These are phyloP conservation scores for Tolypocladium sp. DNA, from an alignment of 2,329 filamentous ascomycete genomes.

Conservation along the genomic window DNA sequence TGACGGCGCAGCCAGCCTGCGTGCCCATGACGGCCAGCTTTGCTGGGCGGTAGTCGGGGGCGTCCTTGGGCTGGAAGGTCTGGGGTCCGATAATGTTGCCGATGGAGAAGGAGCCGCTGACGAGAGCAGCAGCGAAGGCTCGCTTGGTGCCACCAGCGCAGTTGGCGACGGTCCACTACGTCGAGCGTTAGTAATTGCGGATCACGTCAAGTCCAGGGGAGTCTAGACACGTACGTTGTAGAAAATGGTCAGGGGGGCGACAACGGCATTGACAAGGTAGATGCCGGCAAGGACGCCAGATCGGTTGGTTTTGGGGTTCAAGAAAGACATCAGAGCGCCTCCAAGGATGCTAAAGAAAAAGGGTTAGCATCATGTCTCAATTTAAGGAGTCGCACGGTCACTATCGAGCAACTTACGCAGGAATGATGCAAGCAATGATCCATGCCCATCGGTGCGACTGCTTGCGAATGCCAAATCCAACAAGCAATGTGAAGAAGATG, in stretches of 20 bases:
- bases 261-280: slow-evolving; percentile 41
- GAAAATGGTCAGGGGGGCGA: slow-evolving; percentile 34
- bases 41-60: slow-evolving; percentile 41
- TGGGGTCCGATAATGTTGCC: slow-evolving; percentile 50
- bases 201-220: not conserved
- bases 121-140: slow-evolving; percentile 37
- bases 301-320: slow-evolving; percentile 30
- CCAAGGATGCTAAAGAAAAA: slow-evolving; percentile 30
- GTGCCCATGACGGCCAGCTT: slow-evolving; percentile 47
- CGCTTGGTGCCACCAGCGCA: slow-evolving; percentile 43
- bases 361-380: not conserved
- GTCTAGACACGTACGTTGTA: slow-evolving; percentile 26
- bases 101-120: slow-evolving; percentile 40
- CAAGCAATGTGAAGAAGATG: slow-evolving; percentile 41
- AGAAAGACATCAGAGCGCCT: slow-evolving; percentile 43
- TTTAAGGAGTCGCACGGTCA: not conserved
- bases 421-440: slow-evolving; percentile 37
- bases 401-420: slow-evolving; percentile 24
- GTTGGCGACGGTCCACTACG: slow-evolving; percentile 39
- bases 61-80: slow-evolving; percentile 43
- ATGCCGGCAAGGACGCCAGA: slow-evolving; percentile 38
- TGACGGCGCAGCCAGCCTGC: slow-evolving; percentile 30
- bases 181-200: not conserved
- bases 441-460: slow-evolving; percentile 40
- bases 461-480: slow-evolving; percentile 36